Conservation (phyloP, 495 filamentous ascomycete genomes). For the Daldinia loculata region DNA sequence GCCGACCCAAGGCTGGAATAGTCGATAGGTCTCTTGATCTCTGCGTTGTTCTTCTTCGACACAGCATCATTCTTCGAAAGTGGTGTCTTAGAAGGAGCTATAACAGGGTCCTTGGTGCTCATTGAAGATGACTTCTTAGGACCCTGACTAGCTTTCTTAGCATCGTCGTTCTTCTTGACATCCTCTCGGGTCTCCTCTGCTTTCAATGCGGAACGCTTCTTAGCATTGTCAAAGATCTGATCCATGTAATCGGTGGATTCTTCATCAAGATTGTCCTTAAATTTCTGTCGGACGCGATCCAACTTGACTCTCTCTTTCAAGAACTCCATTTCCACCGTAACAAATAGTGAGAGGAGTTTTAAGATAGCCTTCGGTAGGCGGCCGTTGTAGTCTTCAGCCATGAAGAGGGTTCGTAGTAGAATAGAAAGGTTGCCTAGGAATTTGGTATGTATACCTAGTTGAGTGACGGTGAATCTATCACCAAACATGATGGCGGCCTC, state of each 20-base stretch:
- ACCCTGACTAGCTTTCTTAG: conserved; percentile 15
- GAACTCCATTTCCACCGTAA: conserved; percentile 39
- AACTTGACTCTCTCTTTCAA: conserved; percentile 71
- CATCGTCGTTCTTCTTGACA: conserved; percentile 11
- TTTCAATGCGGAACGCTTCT: conserved; percentile 59
- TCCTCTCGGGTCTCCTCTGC: conserved; percentile 45
- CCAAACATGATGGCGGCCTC: conserved; percentile 51
- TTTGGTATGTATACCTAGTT: conserved; percentile 48
- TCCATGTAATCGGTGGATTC: conserved; percentile 60
- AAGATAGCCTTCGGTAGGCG: conserved; percentile 70
- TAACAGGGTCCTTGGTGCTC: neutral
- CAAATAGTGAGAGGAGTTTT: conserved; percentile 69
- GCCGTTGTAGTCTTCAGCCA: conserved; percentile 70
- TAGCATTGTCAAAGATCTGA: conserved; percentile 57
- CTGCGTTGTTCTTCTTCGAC: conserved; percentile 29
- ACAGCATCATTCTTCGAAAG: conserved; percentile 14
- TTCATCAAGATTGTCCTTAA: conserved; percentile 72
- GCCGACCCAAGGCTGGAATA: conserved; percentile 45
- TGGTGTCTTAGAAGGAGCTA: conserved; percentile 1
- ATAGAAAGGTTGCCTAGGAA: conserved; percentile 64
- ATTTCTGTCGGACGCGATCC: conserved; percentile 66
- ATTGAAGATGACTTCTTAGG: conserved; percentile 27
- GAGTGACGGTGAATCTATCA: conserved; percentile 17
- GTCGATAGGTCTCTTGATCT: conserved; percentile 33
- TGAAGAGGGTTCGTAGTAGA: conserved; percentile 71